Evolutionary conservation across 2,329 filamentous ascomycete genomes (phyloP).

Genomic region (Cladosporium halotolerans): DNA sequence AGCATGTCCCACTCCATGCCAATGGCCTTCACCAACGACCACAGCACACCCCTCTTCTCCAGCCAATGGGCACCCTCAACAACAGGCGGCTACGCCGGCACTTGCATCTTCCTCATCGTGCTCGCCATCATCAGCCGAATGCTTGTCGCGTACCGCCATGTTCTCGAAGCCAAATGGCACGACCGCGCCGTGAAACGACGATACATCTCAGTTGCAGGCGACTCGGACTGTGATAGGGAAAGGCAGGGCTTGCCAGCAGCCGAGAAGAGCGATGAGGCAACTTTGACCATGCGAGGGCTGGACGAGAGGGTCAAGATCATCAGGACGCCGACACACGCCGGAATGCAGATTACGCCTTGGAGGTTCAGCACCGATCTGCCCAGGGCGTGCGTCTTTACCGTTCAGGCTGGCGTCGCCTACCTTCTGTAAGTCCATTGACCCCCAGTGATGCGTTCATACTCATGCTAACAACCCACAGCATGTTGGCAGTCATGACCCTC

Average conservation of each 20-base stretch:
- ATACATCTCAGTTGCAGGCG: constrained; percentile 68
- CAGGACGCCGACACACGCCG: constrained; percentile 44
- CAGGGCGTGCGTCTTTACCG: constrained; percentile 62
- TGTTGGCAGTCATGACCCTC: constrained; percentile 88
- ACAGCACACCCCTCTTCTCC: constrained; percentile 60
- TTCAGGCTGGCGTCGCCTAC: constrained; percentile 73
- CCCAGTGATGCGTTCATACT: not conserved
- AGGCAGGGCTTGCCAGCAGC: constrained; percentile 17
- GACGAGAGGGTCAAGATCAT: constrained; percentile 77
- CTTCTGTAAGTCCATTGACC: constrained; percentile 61
- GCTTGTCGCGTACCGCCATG: constrained; percentile 62
- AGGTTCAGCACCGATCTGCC: constrained; percentile 73
- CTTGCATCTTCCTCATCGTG: constrained; percentile 82
- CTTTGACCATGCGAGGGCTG: constrained; percentile 67
- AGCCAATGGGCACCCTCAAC: constrained; percentile 65
- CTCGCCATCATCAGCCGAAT: constrained; percentile 65
- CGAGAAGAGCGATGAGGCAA: constrained; percentile 55
- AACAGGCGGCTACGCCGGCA: constrained; percentile 71
- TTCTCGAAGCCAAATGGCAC: constrained; percentile 61
- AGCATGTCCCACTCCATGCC: constrained; percentile 37
- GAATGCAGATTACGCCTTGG: constrained; percentile 60
- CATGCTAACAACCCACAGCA: constrained; percentile 48
- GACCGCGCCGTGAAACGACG: constrained; percentile 66
- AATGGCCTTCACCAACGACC: constrained; percentile 60
- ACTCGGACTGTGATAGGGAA: constrained; percentile 43